Conservation (phyloP, 192 early-diverging fungal species). For the Backusella morwellensis region DNA sequence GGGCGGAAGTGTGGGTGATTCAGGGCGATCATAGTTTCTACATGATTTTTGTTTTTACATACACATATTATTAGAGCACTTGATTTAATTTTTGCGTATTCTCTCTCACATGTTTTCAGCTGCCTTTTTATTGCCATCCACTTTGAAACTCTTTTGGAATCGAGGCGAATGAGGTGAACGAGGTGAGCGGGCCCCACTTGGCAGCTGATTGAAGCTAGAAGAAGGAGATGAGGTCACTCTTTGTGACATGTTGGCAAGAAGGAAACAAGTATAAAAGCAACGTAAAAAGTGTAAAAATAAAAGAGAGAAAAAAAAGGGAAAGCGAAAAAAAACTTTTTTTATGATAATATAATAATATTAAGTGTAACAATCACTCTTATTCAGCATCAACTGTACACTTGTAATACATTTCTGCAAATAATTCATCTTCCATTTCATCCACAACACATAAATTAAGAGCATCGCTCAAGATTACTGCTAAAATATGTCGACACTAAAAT, state of each 20-base stretch:
- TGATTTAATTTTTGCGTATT: not conserved
- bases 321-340: not conserved
- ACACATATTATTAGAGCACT: not conserved
- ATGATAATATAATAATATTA: constrained; percentile 1
- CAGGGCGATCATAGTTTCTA: constrained; percentile 17
- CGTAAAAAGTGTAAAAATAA: not conserved
- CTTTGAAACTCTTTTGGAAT: not conserved
- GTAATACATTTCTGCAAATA: constrained; percentile 15
- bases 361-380: not conserved
- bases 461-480: constrained; percentile 15
- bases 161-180: not conserved
- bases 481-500: constrained; percentile 14
- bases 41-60: not conserved
- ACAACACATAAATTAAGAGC: not conserved
- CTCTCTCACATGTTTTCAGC: not conserved
- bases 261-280: not conserved
- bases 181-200: not conserved
- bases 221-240: constrained; percentile 5
- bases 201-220: not conserved
- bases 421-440: constrained; percentile 6
- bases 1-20: constrained; percentile 21
- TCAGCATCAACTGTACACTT: constrained; percentile 2
- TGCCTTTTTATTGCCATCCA: not conserved
- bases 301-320: not conserved
- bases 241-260: not conserved